Evolutionary conservation across 768 basidiomycete genomes (phyloP).

Genomic region (Tulasnella sp.): DNA sequence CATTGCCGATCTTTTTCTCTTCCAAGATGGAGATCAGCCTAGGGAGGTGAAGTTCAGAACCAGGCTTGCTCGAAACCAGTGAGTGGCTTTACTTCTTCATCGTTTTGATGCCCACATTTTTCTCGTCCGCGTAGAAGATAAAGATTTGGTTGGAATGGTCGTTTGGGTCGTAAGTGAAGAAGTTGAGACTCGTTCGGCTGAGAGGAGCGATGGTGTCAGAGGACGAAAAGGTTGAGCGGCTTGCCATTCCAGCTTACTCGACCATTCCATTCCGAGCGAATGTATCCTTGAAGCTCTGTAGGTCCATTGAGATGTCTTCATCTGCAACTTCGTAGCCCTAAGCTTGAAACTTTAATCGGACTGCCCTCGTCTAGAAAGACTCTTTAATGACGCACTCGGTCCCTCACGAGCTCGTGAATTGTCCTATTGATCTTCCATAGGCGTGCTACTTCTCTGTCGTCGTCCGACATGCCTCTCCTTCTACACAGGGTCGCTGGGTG

Average conservation of each 20-base stretch:
- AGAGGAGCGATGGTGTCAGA: not conserved
- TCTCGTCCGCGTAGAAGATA: constrained; percentile 93
- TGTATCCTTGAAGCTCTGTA: constrained; percentile 66
- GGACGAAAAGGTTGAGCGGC: not conserved
- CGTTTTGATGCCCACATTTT: constrained; percentile 92
- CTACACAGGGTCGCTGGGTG: not conserved
- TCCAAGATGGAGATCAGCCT: constrained; percentile 89
- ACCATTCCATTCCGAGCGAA: constrained; percentile 75
- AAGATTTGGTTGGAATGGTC: constrained; percentile 80
- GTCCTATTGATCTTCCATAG: constrained; percentile 96
- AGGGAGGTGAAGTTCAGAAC: constrained; percentile 10
- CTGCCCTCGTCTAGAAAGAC: not conserved
- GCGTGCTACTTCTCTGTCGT: constrained; percentile 49
- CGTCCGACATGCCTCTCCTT: constrained; percentile 31
- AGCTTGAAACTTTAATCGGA: not conserved
- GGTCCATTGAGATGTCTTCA: constrained; percentile 88
- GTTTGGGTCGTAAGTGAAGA: constrained; percentile 71
- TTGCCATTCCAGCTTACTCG: constrained; percentile 60
- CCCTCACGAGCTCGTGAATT: constrained; percentile 91
- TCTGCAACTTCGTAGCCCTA: constrained; percentile 93
- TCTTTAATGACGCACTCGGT: constrained; percentile 60
- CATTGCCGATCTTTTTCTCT: constrained; percentile 82
- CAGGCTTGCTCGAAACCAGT: not conserved
- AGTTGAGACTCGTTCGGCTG: constrained; percentile 78
- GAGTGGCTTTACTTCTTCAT: constrained; percentile 80